phyloP scores from a whole-genome alignment of 176 grass and related monocot species.

The Carex myosuroides region DNA sequence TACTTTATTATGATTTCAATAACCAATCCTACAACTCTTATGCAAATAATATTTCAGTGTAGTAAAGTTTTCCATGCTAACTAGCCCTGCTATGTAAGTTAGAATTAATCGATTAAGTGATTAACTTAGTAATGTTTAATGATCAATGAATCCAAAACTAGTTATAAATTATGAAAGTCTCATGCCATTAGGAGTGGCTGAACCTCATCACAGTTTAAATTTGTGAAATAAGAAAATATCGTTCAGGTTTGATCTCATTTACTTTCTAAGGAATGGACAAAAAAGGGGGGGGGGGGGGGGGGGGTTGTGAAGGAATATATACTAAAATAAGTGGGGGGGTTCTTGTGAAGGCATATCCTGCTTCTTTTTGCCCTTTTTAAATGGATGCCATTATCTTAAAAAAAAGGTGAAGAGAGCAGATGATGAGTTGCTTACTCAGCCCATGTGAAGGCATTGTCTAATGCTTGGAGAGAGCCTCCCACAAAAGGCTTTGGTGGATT shows the following conservation, averaged over 20 bases:
- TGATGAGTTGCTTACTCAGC: slow-evolving; percentile 37
- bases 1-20: not conserved
- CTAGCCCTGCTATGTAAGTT: not conserved
- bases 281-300: not conserved
- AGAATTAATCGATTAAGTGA: not conserved
- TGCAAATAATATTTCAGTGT: not conserved
- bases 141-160: not conserved
- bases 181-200: not conserved
- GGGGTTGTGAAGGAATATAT: too few relatives aligned
- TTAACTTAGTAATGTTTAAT: not conserved
- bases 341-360: too few relatives aligned
- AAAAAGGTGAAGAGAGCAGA: not conserved
- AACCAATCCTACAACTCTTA: not conserved
- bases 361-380: not conserved
- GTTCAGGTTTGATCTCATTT: not conserved
- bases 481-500: slow-evolving; percentile 26
- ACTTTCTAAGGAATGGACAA: not conserved
- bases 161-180: not conserved
- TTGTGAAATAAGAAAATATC: not conserved
- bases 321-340: too few relatives aligned
- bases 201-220: not conserved
- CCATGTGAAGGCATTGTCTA: slow-evolving; percentile 50
- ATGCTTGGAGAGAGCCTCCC: slow-evolving; percentile 30
- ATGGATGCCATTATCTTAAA: not conserved
- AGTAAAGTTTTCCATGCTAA: not conserved